These are phyloP conservation scores for Cytospora piceae DNA, from an alignment of 2,329 filamentous ascomycete genomes.

Conservation along the genomic window DNA sequence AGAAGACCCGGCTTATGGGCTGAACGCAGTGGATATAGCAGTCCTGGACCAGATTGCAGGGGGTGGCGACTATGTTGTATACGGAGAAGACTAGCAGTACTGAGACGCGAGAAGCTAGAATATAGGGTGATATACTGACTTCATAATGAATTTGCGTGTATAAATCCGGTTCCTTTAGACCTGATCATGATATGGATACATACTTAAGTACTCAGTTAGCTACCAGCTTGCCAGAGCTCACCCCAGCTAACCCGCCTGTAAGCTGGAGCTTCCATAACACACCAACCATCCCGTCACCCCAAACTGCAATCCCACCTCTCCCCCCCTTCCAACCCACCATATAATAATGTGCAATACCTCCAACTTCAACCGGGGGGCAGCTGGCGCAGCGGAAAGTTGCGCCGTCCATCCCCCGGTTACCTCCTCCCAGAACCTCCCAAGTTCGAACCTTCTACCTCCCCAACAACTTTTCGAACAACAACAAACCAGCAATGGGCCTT, in stretches of 20 bases:
- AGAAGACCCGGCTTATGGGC: background rate
- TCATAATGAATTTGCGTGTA: no score
- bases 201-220: background rate
- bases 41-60: conserved; percentile 15
- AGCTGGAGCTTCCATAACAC: background rate
- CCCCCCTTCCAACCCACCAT: no score
- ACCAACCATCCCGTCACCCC: background rate
- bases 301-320: background rate
- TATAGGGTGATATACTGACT: background rate
- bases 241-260: background rate
- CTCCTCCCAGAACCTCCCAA: no score
- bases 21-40: conserved; percentile 5
- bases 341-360: no score
- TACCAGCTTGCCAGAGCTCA: background rate
- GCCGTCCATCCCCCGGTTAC: no score
- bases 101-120: background rate
- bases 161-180: background rate
- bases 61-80: background rate
- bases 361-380: no score
- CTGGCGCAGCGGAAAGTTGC: no score
- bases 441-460: no score
- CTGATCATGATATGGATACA: background rate
- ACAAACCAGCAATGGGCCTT: no score
- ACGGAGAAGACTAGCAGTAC: conserved; percentile 14
- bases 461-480: no score